Percentiles rank a stretch among this genome's conserved stretches.
Evolutionary conservation across 176 grass and related monocot species (phyloP).

Genomic region (Oryza officinalis): DNA sequence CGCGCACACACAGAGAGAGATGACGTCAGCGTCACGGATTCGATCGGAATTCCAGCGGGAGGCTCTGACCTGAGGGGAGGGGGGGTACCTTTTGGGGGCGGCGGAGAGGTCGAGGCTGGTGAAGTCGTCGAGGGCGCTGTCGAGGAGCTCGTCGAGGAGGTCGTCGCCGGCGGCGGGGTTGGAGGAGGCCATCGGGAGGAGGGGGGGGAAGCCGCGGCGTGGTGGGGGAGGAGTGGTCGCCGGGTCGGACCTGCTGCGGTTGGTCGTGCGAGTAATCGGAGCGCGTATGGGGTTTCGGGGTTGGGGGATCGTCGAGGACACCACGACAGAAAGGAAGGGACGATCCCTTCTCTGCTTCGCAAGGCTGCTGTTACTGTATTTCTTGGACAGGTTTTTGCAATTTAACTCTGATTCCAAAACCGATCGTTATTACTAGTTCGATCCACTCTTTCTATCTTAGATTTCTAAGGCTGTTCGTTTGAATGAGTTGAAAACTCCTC

Average conservation of each 20-base stretch:
- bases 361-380: not conserved
- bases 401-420: not conserved
- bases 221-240: not conserved
- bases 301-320: not conserved
- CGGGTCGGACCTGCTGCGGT: constrained; percentile 16
- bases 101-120: constrained; percentile 57
- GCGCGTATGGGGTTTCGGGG: not conserved
- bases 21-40: not conserved
- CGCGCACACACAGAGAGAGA: not conserved
- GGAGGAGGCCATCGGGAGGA: constrained; percentile 46
- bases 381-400: too few relatives aligned
- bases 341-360: constrained; percentile 18
- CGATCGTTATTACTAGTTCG: too few relatives aligned
- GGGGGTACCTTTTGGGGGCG: constrained; percentile 43
- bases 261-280: not conserved
- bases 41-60: not conserved
- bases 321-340: not conserved
- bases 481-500: too few relatives aligned
- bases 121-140: constrained; percentile 68
- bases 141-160: constrained; percentile 58
- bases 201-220: not conserved
- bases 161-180: constrained; percentile 26
- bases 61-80: not conserved
- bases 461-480: too few relatives aligned
- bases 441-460: too few relatives aligned